Conservation (phyloP, 331 rosid genomes). For the Malus hybrid region DNA sequence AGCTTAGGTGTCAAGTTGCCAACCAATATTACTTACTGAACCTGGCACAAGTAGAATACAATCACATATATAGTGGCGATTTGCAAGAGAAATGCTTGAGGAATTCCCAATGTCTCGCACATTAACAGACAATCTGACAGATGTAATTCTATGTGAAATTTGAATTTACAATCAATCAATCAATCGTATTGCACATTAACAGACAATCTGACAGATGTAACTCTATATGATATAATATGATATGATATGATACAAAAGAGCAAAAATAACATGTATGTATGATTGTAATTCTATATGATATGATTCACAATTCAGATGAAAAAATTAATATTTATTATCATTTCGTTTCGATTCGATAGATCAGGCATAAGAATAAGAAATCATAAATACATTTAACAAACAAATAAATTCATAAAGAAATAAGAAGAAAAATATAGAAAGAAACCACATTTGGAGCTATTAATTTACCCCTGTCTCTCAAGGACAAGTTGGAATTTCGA, state of each 20-base stretch:
- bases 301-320: neutral
- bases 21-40: constrained; percentile 3
- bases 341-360: neutral
- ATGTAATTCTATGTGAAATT: neutral
- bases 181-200: neutral
- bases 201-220: neutral
- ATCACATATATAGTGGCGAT: neutral
- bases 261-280: neutral
- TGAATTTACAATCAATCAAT: neutral
- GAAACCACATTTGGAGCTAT: neutral
- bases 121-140: neutral
- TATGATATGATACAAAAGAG: too few relatives aligned
- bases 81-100: neutral
- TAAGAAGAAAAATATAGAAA: neutral
- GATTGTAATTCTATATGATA: neutral
- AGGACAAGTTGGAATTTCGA: neutral
- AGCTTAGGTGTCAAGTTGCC: constrained; percentile 20
- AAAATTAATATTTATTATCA: neutral
- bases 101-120: neutral
- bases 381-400: neutral
- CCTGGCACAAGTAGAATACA: constrained; percentile 11
- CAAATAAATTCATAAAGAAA: neutral
- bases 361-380: neutral
- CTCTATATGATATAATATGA: neutral
- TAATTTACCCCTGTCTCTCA: neutral